These are phyloP conservation scores for Fusarium bactridioides DNA, from an alignment of 2,329 filamentous ascomycete species.

Conservation along the genomic window DNA sequence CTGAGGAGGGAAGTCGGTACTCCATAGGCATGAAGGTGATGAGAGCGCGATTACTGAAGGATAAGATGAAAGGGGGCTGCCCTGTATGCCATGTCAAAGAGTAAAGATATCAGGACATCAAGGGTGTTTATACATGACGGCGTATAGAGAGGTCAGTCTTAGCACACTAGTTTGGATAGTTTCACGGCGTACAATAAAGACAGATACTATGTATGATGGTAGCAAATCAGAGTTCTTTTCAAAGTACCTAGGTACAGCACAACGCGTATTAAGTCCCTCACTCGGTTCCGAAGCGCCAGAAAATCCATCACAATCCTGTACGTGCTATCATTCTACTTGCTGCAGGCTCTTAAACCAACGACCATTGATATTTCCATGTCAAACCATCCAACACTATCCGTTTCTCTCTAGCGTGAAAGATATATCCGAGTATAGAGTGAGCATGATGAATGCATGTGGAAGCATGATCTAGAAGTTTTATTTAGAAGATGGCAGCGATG, in stretches of 20 bases:
- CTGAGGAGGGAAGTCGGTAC: slow-evolving; percentile 57
- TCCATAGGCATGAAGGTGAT: slow-evolving; percentile 89
- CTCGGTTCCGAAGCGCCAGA: slow-evolving; percentile 29
- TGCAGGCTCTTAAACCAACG: slow-evolving; percentile 21
- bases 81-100: slow-evolving; percentile 59
- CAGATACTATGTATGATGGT: neutral
- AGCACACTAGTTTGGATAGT: neutral
- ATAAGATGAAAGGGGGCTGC: slow-evolving; percentile 72
- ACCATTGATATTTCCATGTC: slow-evolving; percentile 10
- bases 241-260: slow-evolving; percentile 39
- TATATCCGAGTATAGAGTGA: slow-evolving; percentile 18
- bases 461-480: slow-evolving; percentile 6
- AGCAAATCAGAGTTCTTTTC: slow-evolving; percentile 29
- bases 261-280: slow-evolving; percentile 36
- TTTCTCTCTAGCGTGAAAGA: slow-evolving; percentile 20
- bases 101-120: slow-evolving; percentile 20
- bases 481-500: slow-evolving; percentile 41
- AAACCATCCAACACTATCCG: slow-evolving; percentile 27
- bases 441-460: slow-evolving; percentile 14
- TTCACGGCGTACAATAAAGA: slow-evolving; percentile 9
- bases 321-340: slow-evolving; percentile 28
- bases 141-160: slow-evolving; percentile 21
- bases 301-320: slow-evolving; percentile 31
- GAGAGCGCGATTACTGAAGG: slow-evolving; percentile 79
- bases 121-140: slow-evolving; percentile 11